Conservation (phyloP, 2,329 filamentous ascomycete genomes). For the Dissoconium aciculare region DNA sequence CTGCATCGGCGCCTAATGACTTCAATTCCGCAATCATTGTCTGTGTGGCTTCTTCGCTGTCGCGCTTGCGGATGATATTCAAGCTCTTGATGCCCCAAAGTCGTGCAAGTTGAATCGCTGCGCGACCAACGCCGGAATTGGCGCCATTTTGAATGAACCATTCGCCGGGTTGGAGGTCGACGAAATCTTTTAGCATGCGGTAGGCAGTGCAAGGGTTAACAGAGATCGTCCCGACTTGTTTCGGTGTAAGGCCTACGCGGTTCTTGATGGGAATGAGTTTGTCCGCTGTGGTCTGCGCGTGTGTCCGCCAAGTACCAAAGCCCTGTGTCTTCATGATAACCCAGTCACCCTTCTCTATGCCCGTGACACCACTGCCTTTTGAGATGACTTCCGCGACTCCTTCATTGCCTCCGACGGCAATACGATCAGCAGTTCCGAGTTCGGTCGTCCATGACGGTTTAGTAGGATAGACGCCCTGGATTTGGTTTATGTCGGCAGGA, state of each 20-base stretch:
- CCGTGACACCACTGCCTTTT: conserved; percentile 46
- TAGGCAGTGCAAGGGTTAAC: conserved; percentile 94
- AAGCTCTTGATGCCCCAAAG: conserved; percentile 84
- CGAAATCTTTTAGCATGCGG: conserved; percentile 77
- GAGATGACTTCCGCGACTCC: conserved; percentile 81
- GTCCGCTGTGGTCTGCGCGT: conserved; percentile 50
- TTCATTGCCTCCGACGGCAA: conserved; percentile 76
- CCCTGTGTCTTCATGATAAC: conserved; percentile 72
- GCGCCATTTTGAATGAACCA: conserved; percentile 98
- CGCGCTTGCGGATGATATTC: conserved; percentile 68
- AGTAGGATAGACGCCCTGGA: conserved; percentile 88
- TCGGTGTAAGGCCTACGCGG: conserved; percentile 51
- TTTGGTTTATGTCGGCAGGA: conserved; percentile 93
- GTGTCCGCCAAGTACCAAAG: conserved; percentile 90
- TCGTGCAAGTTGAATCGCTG: conserved; percentile 73
- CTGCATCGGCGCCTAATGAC: conserved; percentile 46
- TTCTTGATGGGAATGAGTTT: conserved; percentile 56
- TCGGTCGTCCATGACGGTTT: conserved; percentile 62
- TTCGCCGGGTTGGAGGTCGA: conserved; percentile 51
- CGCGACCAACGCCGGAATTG: conserved; percentile 81
- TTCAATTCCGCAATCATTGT: conserved; percentile 45
- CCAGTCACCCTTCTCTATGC: conserved; percentile 69
- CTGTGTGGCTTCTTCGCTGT: conserved; percentile 36
- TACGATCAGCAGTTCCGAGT: conserved; percentile 61
- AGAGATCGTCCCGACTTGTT: conserved; percentile 74